Evolutionary conservation across 495 filamentous ascomycete genomes (phyloP).

Genomic region (Penicillium maclennaniae): DNA sequence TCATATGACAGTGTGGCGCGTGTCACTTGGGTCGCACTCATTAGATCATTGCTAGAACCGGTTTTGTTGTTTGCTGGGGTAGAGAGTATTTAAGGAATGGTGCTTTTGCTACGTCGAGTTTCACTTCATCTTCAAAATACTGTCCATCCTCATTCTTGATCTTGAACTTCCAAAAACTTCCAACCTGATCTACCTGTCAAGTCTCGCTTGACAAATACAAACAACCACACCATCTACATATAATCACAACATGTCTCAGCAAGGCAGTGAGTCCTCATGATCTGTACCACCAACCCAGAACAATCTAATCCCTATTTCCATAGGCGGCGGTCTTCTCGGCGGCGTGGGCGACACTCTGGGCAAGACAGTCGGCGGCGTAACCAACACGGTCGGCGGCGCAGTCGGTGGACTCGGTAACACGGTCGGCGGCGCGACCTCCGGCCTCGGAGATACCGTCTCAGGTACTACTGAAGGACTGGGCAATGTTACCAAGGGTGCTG

Average conservation of each 20-base stretch:
- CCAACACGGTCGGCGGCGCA: conserved; percentile 29
- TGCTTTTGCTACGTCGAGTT: no score
- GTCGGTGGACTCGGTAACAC: conserved; percentile 36
- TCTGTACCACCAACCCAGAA: background rate
- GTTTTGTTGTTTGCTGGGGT: conserved; percentile 4
- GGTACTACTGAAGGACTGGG: conserved; percentile 31
- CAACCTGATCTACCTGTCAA: background rate
- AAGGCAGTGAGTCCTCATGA: conserved; percentile 10
- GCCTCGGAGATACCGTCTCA: conserved; percentile 33
- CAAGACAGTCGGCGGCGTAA: conserved; percentile 35
- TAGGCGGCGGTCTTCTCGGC: conserved; percentile 27
- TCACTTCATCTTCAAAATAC: background rate
- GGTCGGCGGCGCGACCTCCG: conserved; percentile 30
- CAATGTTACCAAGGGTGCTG: conserved; percentile 29
- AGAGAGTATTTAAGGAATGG: background rate
- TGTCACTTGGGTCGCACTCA: conserved; percentile 8
- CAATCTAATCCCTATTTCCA: background rate
- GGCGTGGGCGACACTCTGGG: conserved; percentile 35
- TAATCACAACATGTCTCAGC: conserved; percentile 16
- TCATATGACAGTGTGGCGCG: conserved; percentile 18
- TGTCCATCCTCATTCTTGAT: background rate
- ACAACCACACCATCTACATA: background rate
- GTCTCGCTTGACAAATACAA: background rate
- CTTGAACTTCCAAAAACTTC: no score
- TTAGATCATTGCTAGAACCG: conserved; percentile 27